Evolutionary conservation across 805 yeast genomes (phyloP).

Genomic region (Candida maris): DNA sequence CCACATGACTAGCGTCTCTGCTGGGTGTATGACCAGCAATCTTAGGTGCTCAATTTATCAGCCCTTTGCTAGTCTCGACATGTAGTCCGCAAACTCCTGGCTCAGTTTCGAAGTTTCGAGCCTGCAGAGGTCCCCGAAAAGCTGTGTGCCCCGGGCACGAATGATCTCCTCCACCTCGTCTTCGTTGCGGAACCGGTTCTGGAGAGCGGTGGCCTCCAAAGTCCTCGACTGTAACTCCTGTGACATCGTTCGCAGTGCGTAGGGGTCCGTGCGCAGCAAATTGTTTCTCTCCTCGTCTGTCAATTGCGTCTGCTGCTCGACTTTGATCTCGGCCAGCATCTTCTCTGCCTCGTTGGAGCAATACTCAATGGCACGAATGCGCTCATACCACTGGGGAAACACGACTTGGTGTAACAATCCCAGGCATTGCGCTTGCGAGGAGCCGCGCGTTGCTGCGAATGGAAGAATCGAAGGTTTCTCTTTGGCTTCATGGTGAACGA

Average conservation of each 20-base stretch:
- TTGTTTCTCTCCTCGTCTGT: constrained; percentile 20
- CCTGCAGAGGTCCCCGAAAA: constrained; percentile 35
- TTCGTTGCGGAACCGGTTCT: constrained; percentile 39
- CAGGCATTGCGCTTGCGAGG: constrained; percentile 29
- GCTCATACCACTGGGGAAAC: constrained; percentile 45
- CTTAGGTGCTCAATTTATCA: not conserved
- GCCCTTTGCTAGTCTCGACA: constrained; percentile 2
- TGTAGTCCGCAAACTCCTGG: constrained; percentile 14
- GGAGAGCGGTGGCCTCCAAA: constrained; percentile 27
- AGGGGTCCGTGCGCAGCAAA: constrained; percentile 45
- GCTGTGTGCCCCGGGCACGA: constrained; percentile 31
- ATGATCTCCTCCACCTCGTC: constrained; percentile 39
- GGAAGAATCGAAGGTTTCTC: constrained; percentile 20
- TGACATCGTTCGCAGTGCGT: constrained; percentile 39
- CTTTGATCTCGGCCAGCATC: constrained; percentile 31
- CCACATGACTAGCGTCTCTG: too few relatives aligned
- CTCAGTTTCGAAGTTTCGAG: constrained; percentile 10
- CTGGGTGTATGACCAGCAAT: too few relatives aligned
- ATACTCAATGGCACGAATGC: constrained; percentile 38
- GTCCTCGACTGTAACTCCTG: constrained; percentile 30
- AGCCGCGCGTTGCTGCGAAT: constrained; percentile 8
- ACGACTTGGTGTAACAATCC: constrained; percentile 35
- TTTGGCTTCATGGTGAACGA: constrained; percentile 27
- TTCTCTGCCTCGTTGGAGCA: constrained; percentile 35
- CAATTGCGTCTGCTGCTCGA: constrained; percentile 15